A percentile compares a stretch with the other conserved stretches of the same genome.
These are phyloP conservation scores for Diaporthe helianthi DNA, from an alignment of 2,329 filamentous ascomycete genomes.

Conservation along the genomic window DNA sequence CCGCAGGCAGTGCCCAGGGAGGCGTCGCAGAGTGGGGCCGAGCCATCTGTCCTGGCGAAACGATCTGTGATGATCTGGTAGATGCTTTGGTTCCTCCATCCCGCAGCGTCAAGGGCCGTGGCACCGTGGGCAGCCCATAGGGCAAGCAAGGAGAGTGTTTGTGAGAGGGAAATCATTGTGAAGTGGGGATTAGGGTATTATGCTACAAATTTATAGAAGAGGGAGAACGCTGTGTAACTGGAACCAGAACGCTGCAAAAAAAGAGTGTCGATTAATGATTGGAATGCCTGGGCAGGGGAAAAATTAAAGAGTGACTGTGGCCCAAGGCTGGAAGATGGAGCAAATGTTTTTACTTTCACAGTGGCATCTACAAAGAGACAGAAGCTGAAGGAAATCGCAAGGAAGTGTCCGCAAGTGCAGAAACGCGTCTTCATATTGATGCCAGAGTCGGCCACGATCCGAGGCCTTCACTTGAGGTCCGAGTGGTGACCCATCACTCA, in stretches of 20 bases:
- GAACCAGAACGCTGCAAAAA: constrained; percentile 1
- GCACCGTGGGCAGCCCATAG: not conserved
- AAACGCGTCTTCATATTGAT: constrained; percentile 11
- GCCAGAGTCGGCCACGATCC: constrained; percentile 15
- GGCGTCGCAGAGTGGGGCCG: constrained; percentile 44
- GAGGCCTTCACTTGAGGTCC: constrained; percentile 17
- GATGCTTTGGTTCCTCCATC: constrained; percentile 48
- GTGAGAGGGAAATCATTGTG: constrained; percentile 11
- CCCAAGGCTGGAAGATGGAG: constrained; percentile 7
- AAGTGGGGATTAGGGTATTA: constrained; percentile 5
- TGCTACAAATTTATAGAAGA: not conserved
- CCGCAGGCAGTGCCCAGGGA: constrained; percentile 51
- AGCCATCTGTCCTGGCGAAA: constrained; percentile 48
- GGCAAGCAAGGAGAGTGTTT: constrained; percentile 17
- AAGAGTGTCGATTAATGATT: constrained; percentile 18
- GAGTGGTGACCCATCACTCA: constrained; percentile 21
- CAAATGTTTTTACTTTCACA: constrained; percentile 16
- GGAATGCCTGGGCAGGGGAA: not conserved
- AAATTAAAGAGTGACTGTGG: constrained; percentile 23
- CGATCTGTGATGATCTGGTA: constrained; percentile 53
- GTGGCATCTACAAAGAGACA: constrained; percentile 11
- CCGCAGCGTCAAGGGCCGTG: constrained; percentile 29
- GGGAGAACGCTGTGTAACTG: not conserved
- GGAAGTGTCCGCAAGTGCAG: not conserved
- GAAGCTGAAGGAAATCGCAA: not conserved